phyloP scores from a whole-genome alignment of 805 yeast species.

The Myxozyma mucilagina region DNA sequence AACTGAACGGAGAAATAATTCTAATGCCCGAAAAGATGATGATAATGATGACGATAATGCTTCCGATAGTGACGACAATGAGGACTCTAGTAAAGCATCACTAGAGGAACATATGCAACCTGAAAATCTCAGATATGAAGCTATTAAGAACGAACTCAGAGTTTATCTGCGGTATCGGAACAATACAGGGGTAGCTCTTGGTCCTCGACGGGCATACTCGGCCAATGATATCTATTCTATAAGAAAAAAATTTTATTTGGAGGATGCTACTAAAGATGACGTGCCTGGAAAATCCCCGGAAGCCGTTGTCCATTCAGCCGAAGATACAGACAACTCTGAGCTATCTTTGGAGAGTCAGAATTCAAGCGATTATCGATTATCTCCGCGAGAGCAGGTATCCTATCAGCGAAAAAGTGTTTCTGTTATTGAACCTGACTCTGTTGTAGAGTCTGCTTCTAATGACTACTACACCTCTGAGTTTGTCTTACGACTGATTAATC shows the following conservation, averaged over 20 bases:
- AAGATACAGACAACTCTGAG: too few species aligned
- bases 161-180: not conserved
- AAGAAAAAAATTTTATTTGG: not conserved
- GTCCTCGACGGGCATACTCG: slow-evolving; percentile 4
- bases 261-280: not conserved
- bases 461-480: not conserved
- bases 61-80: not conserved
- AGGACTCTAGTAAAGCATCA: not conserved
- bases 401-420: not conserved
- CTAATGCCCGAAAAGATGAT: not conserved
- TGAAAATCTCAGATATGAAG: slow-evolving; percentile 1
- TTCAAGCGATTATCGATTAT: not conserved
- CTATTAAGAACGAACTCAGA: slow-evolving; percentile 9
- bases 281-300: not conserved
- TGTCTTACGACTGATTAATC: not conserved
- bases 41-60: not conserved
- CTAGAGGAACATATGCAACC: not conserved
- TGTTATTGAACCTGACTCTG: not conserved
- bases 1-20: not conserved
- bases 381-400: not conserved
- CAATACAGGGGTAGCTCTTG: not conserved
- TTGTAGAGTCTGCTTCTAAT: not conserved
- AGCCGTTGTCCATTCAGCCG: not conserved
- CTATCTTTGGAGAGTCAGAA: too few species aligned
- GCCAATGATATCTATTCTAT: not conserved